Evolutionary conservation across 306 rosid species (phyloP).

Genomic region (Prinsepia uniflora): DNA sequence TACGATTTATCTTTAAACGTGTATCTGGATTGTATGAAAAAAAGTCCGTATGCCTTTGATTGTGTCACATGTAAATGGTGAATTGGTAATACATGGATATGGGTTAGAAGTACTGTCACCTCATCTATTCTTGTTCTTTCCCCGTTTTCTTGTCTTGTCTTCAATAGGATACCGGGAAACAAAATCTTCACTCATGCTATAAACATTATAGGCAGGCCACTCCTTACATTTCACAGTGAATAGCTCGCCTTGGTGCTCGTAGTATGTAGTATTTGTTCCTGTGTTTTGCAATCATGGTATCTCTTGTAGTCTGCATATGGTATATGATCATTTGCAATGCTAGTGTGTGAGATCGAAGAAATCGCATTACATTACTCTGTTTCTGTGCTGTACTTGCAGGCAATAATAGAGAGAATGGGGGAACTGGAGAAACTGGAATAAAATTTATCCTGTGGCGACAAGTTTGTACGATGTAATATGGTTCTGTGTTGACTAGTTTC

Average conservation of each 20-base stretch:
- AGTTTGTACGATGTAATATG: slow-evolving; percentile 5
- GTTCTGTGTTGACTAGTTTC: slow-evolving; percentile 10
- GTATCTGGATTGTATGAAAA: slow-evolving; percentile 3
- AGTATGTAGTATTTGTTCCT: neutral
- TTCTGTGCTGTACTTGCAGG: slow-evolving; percentile 33
- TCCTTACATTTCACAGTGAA: neutral
- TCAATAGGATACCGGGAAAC: neutral
- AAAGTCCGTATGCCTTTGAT: neutral
- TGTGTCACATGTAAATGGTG: neutral
- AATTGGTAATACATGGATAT: no score
- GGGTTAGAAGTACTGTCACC: no score
- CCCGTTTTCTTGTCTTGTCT: neutral
- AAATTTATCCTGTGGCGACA: slow-evolving; percentile 8
- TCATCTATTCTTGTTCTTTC: neutral
- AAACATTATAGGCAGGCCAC: no score
- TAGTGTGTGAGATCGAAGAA: neutral
- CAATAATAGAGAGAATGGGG: slow-evolving; percentile 63
- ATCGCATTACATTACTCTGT: neutral
- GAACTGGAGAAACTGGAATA: slow-evolving; percentile 60
- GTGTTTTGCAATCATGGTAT: neutral
- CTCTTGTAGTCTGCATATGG: neutral
- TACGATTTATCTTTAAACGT: neutral
- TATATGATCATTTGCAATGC: neutral
- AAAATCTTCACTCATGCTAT: neutral
- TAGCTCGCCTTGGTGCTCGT: neutral